Percentiles rank a stretch among this genome's conserved stretches.
Evolutionary conservation across 2,329 filamentous ascomycete genomes (phyloP).

Genomic region (Aspergillus proliferans): DNA sequence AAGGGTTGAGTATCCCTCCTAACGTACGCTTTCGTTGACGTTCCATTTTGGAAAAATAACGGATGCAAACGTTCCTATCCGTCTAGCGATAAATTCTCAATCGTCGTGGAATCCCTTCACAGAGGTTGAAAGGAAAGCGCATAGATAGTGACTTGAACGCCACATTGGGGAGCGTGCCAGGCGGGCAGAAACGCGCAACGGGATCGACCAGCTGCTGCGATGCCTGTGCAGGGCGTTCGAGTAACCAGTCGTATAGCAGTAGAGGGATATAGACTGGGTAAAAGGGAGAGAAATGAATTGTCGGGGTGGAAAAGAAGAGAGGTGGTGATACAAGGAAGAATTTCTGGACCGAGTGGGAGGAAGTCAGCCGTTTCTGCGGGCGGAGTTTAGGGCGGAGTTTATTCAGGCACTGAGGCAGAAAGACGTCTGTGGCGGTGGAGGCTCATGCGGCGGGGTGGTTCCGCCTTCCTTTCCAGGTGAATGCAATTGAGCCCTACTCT

Average conservation of each 20-base stretch:
- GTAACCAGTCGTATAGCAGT: background rate
- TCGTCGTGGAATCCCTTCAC: conserved; percentile 31
- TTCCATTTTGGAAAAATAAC: conserved; percentile 37
- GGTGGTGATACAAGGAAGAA: conserved; percentile 21
- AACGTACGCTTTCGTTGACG: conserved; percentile 45
- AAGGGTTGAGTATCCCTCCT: background rate
- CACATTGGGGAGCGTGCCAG: conserved; percentile 28
- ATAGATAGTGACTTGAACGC: conserved; percentile 28
- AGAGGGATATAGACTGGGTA: conserved; percentile 15
- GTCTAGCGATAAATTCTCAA: conserved; percentile 15
- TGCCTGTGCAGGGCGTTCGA: conserved; percentile 3
- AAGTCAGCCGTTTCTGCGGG: conserved; percentile 25
- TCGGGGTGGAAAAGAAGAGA: conserved; percentile 34
- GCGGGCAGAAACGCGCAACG: conserved; percentile 1
- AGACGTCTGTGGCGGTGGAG: no score
- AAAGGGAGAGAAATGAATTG: conserved; percentile 1
- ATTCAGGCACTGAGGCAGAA: background rate
- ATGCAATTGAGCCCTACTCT: no score
- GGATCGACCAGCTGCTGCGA: background rate
- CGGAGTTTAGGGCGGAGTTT: conserved; percentile 13
- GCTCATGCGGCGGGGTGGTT: no score
- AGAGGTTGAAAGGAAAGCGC: conserved; percentile 29
- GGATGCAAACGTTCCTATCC: background rate
- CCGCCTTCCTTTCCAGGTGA: no score
- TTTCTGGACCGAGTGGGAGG: conserved; percentile 22